Conservation (phyloP, 2,329 filamentous ascomycete genomes). For the Trichoderma atrobrunneum region DNA sequence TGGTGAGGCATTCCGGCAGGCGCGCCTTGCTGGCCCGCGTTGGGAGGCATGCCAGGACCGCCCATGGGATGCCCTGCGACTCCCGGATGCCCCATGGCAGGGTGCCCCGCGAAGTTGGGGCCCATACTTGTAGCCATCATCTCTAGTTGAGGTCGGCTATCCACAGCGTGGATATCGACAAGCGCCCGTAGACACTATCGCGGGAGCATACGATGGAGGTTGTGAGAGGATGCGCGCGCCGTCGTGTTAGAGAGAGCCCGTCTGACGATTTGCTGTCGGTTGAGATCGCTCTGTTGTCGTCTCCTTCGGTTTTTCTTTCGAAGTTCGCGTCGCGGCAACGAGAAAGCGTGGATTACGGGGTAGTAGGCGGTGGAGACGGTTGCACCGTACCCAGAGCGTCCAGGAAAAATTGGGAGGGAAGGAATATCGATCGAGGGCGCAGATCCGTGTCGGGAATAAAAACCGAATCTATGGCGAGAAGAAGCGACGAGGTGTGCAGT, state of each 20-base stretch:
- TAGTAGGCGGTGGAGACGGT: slow-evolving; percentile 11
- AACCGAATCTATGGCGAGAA: slow-evolving; percentile 22
- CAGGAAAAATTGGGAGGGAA: background rate
- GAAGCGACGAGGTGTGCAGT: slow-evolving; percentile 21
- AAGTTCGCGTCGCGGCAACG: slow-evolving; percentile 15
- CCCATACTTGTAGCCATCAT: slow-evolving; percentile 70
- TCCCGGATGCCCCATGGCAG: slow-evolving; percentile 69
- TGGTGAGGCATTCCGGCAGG: slow-evolving; percentile 63
- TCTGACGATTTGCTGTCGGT: background rate
- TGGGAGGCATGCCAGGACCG: slow-evolving; percentile 60
- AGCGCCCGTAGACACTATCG: slow-evolving; percentile 43
- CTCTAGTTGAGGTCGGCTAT: slow-evolving; percentile 47
- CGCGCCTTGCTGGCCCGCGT: slow-evolving; percentile 66
- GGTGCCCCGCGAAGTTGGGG: slow-evolving; percentile 64
- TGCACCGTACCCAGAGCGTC: background rate
- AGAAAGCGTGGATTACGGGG: slow-evolving; percentile 22
- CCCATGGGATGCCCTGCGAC: slow-evolving; percentile 64
- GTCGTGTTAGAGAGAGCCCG: background rate
- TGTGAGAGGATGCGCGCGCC: slow-evolving; percentile 6
- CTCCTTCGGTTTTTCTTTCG: background rate
- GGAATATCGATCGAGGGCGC: slow-evolving; percentile 7
- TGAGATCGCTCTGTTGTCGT: background rate
- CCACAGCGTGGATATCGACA: slow-evolving; percentile 61
- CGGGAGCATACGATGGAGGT: slow-evolving; percentile 41
- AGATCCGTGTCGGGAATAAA: slow-evolving; percentile 18